These are phyloP conservation scores for Penicillium cosmopolitanum DNA, from an alignment of 495 filamentous ascomycete genomes.

Conservation along the genomic window DNA sequence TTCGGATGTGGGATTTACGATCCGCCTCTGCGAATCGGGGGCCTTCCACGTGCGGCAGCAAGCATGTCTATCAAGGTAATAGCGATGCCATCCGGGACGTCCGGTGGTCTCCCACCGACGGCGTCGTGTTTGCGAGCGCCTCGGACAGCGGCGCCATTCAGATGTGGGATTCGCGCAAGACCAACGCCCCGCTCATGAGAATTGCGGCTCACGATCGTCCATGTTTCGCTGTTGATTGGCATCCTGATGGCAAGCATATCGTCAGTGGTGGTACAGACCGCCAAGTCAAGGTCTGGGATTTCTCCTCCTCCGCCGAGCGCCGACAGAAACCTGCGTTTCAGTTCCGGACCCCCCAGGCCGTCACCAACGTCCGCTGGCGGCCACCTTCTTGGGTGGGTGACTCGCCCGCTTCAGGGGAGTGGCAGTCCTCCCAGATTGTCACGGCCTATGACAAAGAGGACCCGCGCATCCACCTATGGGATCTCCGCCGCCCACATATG, in stretches of 20 bases:
- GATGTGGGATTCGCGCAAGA: constrained; percentile 69
- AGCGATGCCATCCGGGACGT: constrained; percentile 84
- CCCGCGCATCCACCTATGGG: constrained; percentile 83
- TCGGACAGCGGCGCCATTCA: constrained; percentile 84
- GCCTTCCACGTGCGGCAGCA: constrained; percentile 57
- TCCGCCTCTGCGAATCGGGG: constrained; percentile 52
- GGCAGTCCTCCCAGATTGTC: constrained; percentile 70
- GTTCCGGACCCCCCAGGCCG: constrained; percentile 65
- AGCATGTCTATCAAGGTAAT: constrained; percentile 61
- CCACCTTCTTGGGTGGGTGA: constrained; percentile 76
- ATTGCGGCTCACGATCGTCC: constrained; percentile 84
- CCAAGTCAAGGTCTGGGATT: constrained; percentile 90
- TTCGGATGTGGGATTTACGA: constrained; percentile 79
- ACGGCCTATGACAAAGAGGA: constrained; percentile 70
- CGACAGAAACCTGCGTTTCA: constrained; percentile 73
- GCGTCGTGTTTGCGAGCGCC: constrained; percentile 82
- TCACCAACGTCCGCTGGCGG: constrained; percentile 83
- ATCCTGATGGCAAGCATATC: constrained; percentile 89
- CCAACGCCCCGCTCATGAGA: constrained; percentile 62
- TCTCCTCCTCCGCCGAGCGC: constrained; percentile 74
- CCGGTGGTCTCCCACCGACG: constrained; percentile 86
- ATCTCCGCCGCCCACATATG: constrained; percentile 82
- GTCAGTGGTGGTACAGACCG: constrained; percentile 82
- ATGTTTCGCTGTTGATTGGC: constrained; percentile 89
- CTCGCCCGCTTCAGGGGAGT: constrained; percentile 61